Evolutionary conservation across 2,329 filamentous ascomycete genomes (phyloP), one percentile per base, ranked within the genome.

Genomic region (Exophiala oligosperma): DNA sequence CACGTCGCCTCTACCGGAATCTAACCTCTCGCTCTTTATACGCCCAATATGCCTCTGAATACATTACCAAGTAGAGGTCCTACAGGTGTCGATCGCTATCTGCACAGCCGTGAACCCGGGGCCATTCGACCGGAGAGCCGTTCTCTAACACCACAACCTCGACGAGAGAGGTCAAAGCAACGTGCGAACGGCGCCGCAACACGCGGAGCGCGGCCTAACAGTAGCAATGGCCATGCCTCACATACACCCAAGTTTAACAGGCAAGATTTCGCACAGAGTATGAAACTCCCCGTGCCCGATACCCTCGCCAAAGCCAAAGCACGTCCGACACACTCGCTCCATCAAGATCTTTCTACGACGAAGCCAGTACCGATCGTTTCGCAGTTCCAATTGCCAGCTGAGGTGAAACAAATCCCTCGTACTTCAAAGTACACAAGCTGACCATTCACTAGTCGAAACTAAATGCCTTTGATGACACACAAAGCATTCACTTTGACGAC

Each of bases 401-500:
- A 43, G 40, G 40, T 35, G 4, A 35, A 9, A 9, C 2, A 35
- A 5, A 2, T 35, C 9, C 2, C 4, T 35, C 11, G 32, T 8
- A 35, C 2, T 9, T 17, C 2, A 11, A 5, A 35, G 32, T 35
- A 35, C 32, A 8, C 8, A 11, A 46, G 49, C 51, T 57, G 21
- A 57, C 46, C 17, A 17, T 48, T 51, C 28, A 4, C 4, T 11
- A 52, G 49, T 38, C 8, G 23, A 7, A 24, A 43, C 8, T 35
- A 14, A 54, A 52, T 49, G 57, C 56, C 4, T 65, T 65, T 44
- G 63, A 65, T 38, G 60, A 66, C 47, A 66, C 64, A 5, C 41
- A 56, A 49, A 66, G 62, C 50, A 54, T 66, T 26, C 53, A 61
- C 37, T 52, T 64, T 40, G 64, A 66, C 21, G 60, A 64, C 40